Evolutionary conservation across 2,329 filamentous ascomycete genomes (phyloP).

Genomic region (Ophioceras dolichostomum): DNA sequence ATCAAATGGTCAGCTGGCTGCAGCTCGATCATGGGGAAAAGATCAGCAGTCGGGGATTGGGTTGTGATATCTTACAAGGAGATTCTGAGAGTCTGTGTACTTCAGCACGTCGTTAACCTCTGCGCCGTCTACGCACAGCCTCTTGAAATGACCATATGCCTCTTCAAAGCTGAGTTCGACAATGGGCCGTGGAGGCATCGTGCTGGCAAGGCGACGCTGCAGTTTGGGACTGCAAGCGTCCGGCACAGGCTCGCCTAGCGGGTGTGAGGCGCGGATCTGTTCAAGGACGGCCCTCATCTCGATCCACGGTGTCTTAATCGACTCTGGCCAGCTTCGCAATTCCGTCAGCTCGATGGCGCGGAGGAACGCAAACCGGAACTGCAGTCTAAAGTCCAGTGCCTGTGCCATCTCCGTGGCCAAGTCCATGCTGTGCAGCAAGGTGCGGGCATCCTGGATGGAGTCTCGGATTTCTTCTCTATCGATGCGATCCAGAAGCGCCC

Average conservation of each 20-base stretch:
- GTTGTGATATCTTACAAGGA: slow-evolving; percentile 50
- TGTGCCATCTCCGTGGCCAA: slow-evolving; percentile 27
- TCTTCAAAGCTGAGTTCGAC: slow-evolving; percentile 64
- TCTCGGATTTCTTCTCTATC: slow-evolving; percentile 41
- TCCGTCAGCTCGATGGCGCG: slow-evolving; percentile 35
- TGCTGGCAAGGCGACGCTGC: slow-evolving; percentile 84
- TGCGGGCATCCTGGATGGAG: slow-evolving; percentile 41
- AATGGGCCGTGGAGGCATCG: slow-evolving; percentile 84
- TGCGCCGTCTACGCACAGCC: slow-evolving; percentile 59
- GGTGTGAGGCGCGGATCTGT: slow-evolving; percentile 44
- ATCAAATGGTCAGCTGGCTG: no score
- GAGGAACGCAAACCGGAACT: slow-evolving; percentile 54
- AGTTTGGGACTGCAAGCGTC: slow-evolving; percentile 84
- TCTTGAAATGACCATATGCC: slow-evolving; percentile 56
- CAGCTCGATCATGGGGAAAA: no score
- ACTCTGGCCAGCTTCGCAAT: slow-evolving; percentile 30
- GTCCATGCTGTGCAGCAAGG: slow-evolving; percentile 31
- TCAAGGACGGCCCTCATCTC: slow-evolving; percentile 37
- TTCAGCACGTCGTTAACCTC: slow-evolving; percentile 57
- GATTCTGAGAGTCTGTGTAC: slow-evolving; percentile 55
- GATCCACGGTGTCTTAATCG: slow-evolving; percentile 37
- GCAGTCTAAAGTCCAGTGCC: slow-evolving; percentile 53
- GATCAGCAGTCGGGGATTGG: no score
- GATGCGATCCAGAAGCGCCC: slow-evolving; percentile 58
- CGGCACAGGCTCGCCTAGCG: slow-evolving; percentile 51